A percentile compares a stretch with the other conserved stretches of the same genome.
Conservation (phyloP, 1,284 basidiomycete species). For the Puccinia brachypodii region DNA sequence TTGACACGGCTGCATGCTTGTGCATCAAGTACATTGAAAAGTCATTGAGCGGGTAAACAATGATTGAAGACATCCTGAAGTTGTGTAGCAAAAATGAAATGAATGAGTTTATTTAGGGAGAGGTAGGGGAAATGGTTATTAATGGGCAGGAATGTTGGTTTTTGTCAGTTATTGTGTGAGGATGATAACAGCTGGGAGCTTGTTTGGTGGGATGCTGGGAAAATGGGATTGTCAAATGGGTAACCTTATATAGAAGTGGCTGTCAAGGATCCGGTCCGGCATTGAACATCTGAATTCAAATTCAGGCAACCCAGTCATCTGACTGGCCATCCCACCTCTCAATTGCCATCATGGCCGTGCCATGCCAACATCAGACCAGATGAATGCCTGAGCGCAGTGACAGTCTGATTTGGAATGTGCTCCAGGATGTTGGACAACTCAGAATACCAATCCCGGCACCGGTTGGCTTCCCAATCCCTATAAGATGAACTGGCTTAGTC, state of each 20-base stretch:
- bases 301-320: not conserved
- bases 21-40: not conserved
- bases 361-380: too few species aligned
- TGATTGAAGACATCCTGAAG: too few species aligned
- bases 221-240: too few species aligned
- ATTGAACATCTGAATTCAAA: not conserved
- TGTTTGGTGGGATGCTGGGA: not conserved
- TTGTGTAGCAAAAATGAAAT: not conserved
- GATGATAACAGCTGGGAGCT: not conserved
- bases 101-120: not conserved
- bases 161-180: not conserved
- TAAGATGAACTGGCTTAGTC: not conserved
- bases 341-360: too few species aligned
- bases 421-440: not conserved
- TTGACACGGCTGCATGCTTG: not conserved
- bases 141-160: not conserved
- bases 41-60: not conserved
- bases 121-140: not conserved
- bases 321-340: too few species aligned
- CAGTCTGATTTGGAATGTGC: too few species aligned
- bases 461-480: not conserved
- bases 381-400: too few species aligned
- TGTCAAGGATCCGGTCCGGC: not conserved
- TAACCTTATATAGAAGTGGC: not conserved
- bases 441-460: not conserved